Percentiles rank a stretch among this genome's conserved stretches.
These are phyloP conservation scores for Pythium periplocum DNA, from an alignment of 352 stramenopile species.

Conservation along the genomic window DNA sequence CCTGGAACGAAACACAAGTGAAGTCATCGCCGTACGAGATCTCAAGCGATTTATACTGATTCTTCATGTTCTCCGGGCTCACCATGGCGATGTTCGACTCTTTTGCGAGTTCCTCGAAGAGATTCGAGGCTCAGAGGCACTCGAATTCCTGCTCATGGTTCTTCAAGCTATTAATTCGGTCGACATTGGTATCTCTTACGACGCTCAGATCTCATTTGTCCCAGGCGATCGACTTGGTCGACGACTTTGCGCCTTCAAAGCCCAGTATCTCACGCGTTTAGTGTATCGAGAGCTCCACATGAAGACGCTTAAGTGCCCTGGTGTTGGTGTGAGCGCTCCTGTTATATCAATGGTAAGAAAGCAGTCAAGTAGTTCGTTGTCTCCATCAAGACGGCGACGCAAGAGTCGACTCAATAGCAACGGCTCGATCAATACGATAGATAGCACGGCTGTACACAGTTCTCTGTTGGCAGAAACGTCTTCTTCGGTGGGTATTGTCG, in stretches of 20 bases:
- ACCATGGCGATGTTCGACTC: constrained; percentile 31
- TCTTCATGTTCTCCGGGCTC: constrained; percentile 21
- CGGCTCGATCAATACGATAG: background rate
- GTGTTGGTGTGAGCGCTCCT: too few species aligned
- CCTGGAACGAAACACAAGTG: constrained; percentile 33
- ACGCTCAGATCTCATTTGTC: constrained; percentile 1
- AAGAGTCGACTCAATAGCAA: constrained; percentile 19
- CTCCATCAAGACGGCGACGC: constrained; percentile 22
- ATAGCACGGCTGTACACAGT: background rate
- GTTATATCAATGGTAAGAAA: too few species aligned
- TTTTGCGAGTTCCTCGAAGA: constrained; percentile 62
- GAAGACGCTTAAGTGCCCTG: constrained; percentile 10
- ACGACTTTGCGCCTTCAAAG: constrained; percentile 48
- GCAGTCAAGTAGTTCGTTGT: too few species aligned
- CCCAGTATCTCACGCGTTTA: constrained; percentile 39
- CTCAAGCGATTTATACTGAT: constrained; percentile 33
- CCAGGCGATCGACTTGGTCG: background rate
- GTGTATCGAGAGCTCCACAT: constrained; percentile 43
- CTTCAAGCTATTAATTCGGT: constrained; percentile 43
- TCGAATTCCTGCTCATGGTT: constrained; percentile 52
- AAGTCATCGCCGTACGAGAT: constrained; percentile 25
- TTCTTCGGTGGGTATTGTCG: constrained; percentile 2
- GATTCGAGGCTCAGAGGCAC: constrained; percentile 24
- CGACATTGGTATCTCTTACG: constrained; percentile 44
- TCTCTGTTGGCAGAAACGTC: too few species aligned